Evolutionary conservation across 148 eudicot species (phyloP), one percentile per base, ranked within the genome.

Genomic region (Rheum nobile): DNA sequence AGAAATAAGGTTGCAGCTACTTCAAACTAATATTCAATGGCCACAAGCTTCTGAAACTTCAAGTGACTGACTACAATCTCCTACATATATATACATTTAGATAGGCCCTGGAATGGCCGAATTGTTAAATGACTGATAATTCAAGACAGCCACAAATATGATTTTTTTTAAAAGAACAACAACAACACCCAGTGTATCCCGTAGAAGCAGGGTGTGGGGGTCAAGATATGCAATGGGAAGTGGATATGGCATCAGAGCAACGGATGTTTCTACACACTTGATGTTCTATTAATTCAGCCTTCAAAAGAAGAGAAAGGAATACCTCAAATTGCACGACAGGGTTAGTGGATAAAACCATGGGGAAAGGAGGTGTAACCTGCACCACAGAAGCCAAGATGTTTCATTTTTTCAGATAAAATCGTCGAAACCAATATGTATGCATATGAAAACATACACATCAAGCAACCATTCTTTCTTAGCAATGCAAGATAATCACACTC

Each of bases 341-440:
- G 67, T 87, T 80, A 55, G 91, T 79, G 16, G 89, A 89, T 67
- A 91, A 75, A 78, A 85, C 80, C 61, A 89, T 72, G 28, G 98
- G 98, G 77, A 88, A 88, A 37, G 98, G 82, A 81, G 98, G 98
- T 24, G 98, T 94, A 70, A 91, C 98, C 98, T 94, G 81, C 83
- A 88, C 46, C 76, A 43, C 50, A 74, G 42, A 47, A 77, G 47
- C 32, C 10, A 31, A 17, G 21, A 65, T 31, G 41, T 65, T 65
- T 57, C 39, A 65, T 1, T 41, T 65, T 1, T 31, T 41, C 2
- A 65, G 70, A 65, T 31, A 31, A 13, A 65, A 31, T 8, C 29
- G 55, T 38, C 31, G 37, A 6, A 43, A 63, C 28, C 72, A 73
- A 80, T 6, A 48, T 39, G 61, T 11, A 29, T 29, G 13, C 32